Base-by-base conservation (phyloP, 495 filamentous ascomycete species). In the Lindgomyces ingoldianus region DNA sequence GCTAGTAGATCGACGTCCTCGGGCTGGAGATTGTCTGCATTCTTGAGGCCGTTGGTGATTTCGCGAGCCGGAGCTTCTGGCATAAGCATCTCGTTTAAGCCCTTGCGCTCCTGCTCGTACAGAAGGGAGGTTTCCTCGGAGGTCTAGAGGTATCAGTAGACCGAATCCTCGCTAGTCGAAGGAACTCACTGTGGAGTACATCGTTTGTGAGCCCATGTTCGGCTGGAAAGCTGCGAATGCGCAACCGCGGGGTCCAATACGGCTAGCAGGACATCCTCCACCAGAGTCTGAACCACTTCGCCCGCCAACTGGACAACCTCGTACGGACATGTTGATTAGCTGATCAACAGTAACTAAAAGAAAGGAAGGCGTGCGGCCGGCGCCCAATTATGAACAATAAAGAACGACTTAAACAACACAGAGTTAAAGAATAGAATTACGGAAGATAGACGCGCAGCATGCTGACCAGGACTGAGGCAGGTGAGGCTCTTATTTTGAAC, bases 1-100 rank as follows among this genome's bases (percentile, higher is more conserved):
- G 80, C 80, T 26, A 83, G 71, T 12, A 83, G 68, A 27, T 81
- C 80, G 19, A 78, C 74, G 26, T 80, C 76, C 41, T 67, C 68
- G 12, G 75, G 79, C 22, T 76, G 77, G 36, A 82, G 77, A 12
- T 72, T 53, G 66, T 83, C 80, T 1, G 67, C 68, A 57, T 67
- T 72, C 62, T 72, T 73, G 24, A 75, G 62, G n/a, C 68, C 72
- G 41, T 67, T 33, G 26, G 61, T 66, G 11, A 30, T 52, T 33
- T 73, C 56, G 46, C 64, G 70, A 1, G 71, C 27, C n/a, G 72
- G 72, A n/a, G 72, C 67, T 44, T 61, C 45, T 10, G 72, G 70
- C 33, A 74, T 49, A 12, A 74, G 57, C 25, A 74, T 26, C n/a
- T 74, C 71, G 18, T 69, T 67, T 16, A 74, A 60, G 1, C 71